Evolutionary conservation across 1,284 basidiomycete species (phyloP), one percentile per base, ranked within the genome.

Genomic region (Fistulinella staudtii): DNA sequence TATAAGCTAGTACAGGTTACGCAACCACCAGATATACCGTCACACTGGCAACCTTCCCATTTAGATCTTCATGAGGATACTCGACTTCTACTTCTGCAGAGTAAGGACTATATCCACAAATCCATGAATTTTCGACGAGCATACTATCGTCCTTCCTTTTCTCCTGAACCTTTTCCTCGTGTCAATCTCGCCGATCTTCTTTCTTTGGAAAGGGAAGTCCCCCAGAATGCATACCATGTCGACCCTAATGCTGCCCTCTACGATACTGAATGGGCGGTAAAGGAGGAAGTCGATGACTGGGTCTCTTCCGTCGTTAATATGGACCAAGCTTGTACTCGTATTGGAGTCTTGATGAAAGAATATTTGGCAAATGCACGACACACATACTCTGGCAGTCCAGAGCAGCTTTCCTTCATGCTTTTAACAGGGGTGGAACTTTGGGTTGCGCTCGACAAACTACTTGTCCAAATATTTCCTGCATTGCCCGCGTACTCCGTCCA

Each of bases 401-500:
- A 36, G 20, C n/a, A 17, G 15, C 3, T 25, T 4, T 36, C 35
- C 7, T 24, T 36, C 22, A 70, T 74, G 65, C 46, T 76, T 17
- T 56, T 77, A 39, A 72, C 68, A 0, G 46, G 67, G 5, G 51
- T 75, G 8, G 63, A 71, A 14, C 58, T 77, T 2, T 77, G 73
- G 73, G 54, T 73, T 0, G 68, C 63, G 0, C 57, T 79, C 0
- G 76, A 79, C 50, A 60, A 56, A 21, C 27, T 72, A 4, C 65
- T 54, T 5, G 52, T 68, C 5, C 23, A 25, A 1, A 55, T 61
- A 4, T 57, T 59, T 36, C 67, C 68, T 3, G 57, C 76, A 2
- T 55, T 79, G 4, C 38, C 36, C 0, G 53, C 70, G 2, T 79
- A 74, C 38, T 70, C 73, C 5, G 76, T 75, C 0, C 73, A 75